phyloP scores from a whole-genome alignment of 441 rosid genomes.

The Mallotus japonicus region DNA sequence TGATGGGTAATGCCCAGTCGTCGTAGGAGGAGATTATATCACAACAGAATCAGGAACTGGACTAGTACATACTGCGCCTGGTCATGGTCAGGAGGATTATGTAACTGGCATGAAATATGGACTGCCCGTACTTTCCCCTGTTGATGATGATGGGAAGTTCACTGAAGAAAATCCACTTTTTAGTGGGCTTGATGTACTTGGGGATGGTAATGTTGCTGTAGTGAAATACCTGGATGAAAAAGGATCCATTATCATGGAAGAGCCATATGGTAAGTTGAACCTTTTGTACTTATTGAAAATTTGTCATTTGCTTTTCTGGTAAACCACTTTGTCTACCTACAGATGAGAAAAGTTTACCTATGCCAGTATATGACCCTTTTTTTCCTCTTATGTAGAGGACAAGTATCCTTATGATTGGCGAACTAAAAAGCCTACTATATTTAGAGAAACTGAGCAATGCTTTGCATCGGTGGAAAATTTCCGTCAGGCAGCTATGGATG shows the following conservation, averaged over 20 bases:
- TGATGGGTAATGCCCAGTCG: constrained; percentile 75
- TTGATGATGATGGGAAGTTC: constrained; percentile 88
- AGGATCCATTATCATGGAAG: constrained; percentile 79
- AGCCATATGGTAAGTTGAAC: constrained; percentile 67
- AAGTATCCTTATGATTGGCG: constrained; percentile 99
- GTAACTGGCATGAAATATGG: constrained; percentile 88
- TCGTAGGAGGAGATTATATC: constrained; percentile 92
- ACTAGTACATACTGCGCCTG: constrained; percentile 98
- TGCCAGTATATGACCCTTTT: constrained; percentile 19
- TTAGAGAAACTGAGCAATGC: constrained; percentile 99
- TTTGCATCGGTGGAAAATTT: constrained; percentile 98
- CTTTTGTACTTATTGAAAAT: neutral
- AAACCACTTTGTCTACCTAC: neutral
- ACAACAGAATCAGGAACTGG: constrained; percentile 99
- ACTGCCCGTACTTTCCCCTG: constrained; percentile 77
- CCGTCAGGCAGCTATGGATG: constrained; percentile 78
- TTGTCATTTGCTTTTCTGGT: neutral
- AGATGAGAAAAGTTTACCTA: constrained; percentile 16
- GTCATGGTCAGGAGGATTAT: constrained; percentile 99
- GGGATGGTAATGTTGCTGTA: constrained; percentile 86
- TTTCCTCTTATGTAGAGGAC: constrained; percentile 56
- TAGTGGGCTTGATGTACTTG: constrained; percentile 91
- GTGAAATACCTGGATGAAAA: constrained; percentile 73
- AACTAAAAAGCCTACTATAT: constrained; percentile 91
- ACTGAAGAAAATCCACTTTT: constrained; percentile 90